Base-by-base conservation (phyloP, 2,329 filamentous ascomycete genomes). In the Scedosporium dehoogii region DNA sequence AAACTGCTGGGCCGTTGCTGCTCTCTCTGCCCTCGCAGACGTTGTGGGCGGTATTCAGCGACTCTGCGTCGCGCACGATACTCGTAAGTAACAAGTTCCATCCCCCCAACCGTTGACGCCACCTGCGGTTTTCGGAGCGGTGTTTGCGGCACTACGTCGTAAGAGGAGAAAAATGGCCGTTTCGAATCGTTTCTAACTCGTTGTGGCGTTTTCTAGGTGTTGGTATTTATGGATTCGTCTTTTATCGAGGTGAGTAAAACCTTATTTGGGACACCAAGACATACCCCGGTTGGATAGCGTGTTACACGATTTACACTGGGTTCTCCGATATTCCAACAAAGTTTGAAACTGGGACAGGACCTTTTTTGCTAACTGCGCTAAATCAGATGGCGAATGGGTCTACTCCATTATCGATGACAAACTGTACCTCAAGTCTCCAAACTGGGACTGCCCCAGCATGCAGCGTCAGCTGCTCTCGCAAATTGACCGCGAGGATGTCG, bases 331-430 rank as follows among this genome's bases (percentile, higher is more conserved):
- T 18, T 0, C 21, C 6, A 7, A 18, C 25, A 4, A n/a, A 10
- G 16, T 23, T 25, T 21, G 23, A 60, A 18, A 44, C 3, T 44
- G 38, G 48, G 4, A 23, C 21, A 59, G 14, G 21, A 16, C n/a
- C 5, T 59, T 23, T 27, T 58, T 9, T 59, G 33, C 57, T 59
- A 44, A 59, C 57, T 9, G 21, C 3, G 42, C 23, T 5, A 16
- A 56, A 5, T 27, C 60, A 74, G 91, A 96, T 69, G 91, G 91
- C 61, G 90, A 94, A 73, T 96, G 91, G 92, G 89, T 93, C 63
- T 91, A 92, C 68, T 92, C 90, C 63, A 92, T 96, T 65, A 86
- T 96, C 64, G 92, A 96, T 70, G 92, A 96, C 73, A 96, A 96
- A 74, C 80, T 96, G 2, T 96, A 90, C 71, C 82, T 96, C 18